A percentile compares a stretch with the other conserved stretches of the same genome.
phyloP scores from a whole-genome alignment of 2,329 filamentous ascomycete genomes.

The Exophiala sp. region DNA sequence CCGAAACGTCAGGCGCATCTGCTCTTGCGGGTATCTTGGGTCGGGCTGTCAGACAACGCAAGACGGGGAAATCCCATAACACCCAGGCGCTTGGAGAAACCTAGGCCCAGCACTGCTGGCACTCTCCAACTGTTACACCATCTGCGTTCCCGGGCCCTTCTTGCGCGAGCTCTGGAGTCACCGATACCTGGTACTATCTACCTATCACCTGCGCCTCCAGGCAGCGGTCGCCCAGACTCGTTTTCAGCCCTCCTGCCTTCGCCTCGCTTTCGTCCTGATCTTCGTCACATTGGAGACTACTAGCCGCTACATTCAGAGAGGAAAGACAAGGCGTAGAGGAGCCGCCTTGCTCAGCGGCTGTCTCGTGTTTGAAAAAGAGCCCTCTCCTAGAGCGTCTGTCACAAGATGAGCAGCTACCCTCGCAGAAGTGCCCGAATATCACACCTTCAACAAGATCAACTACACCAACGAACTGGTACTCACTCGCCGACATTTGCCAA shows the following conservation, averaged over 20 bases:
- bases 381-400: not conserved
- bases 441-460: slow-evolving; percentile 21
- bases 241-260: not conserved
- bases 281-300: not conserved
- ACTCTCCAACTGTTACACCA: slow-evolving; percentile 1
- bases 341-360: slow-evolving; percentile 23
- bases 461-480: slow-evolving; percentile 12
- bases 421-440: slow-evolving; percentile 26
- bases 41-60: not conserved
- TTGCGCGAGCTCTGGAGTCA: slow-evolving; percentile 10
- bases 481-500: slow-evolving; percentile 16
- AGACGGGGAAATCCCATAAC: not conserved
- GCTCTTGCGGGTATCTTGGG: not conserved
- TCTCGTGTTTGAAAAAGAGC: slow-evolving; percentile 9
- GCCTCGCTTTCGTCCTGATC: not conserved
- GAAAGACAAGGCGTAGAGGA: slow-evolving; percentile 5
- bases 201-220: not conserved
- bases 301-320: slow-evolving; percentile 6
- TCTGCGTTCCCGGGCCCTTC: slow-evolving; percentile 11
- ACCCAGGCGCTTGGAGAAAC: not conserved
- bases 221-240: slow-evolving; percentile 1
- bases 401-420: slow-evolving; percentile 25
- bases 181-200: slow-evolving; percentile 1
- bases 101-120: not conserved
- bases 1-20: not conserved